Evolutionary conservation across 1,284 basidiomycete species (phyloP).

Genomic region (Veloporphyrellus conicus): DNA sequence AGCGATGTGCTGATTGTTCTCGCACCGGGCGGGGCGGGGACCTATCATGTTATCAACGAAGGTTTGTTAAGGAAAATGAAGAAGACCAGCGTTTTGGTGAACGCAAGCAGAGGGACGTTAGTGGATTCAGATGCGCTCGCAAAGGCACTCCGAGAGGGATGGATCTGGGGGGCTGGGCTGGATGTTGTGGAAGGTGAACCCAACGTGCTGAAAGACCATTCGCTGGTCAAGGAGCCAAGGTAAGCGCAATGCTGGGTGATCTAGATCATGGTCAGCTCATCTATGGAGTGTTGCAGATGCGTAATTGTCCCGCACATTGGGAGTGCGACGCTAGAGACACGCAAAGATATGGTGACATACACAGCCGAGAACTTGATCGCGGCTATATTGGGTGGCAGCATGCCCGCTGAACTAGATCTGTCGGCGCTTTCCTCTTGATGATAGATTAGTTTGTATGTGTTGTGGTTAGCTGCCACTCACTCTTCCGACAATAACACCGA

Average conservation of each 20-base stretch:
- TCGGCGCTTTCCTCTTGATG: constrained; percentile 44
- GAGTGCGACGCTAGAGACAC: constrained; percentile 82
- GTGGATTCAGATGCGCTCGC: constrained; percentile 88
- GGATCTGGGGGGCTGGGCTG: constrained; percentile 88
- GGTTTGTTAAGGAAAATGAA: constrained; percentile 82
- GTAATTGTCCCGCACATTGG: constrained; percentile 86
- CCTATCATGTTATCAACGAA: constrained; percentile 70
- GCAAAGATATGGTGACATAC: constrained; percentile 76
- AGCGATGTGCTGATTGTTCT: constrained; percentile 83
- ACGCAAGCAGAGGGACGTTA: constrained; percentile 74
- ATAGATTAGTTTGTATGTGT: not conserved
- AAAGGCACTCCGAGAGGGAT: constrained; percentile 67
- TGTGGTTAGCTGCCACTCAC: too few relatives aligned
- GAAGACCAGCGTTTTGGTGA: constrained; percentile 73
- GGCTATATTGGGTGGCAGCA: constrained; percentile 46
- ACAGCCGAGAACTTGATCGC: constrained; percentile 64
- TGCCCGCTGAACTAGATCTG: constrained; percentile 52
- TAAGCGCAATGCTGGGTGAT: constrained; percentile 36
- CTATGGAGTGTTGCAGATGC: constrained; percentile 45
- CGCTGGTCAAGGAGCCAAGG: constrained; percentile 73
- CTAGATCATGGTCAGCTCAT: constrained; percentile 4
- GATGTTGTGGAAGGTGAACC: constrained; percentile 96
- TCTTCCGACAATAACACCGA: too few relatives aligned
- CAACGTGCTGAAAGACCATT: constrained; percentile 67
- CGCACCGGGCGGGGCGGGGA: constrained; percentile 71